Base-by-base conservation (phyloP, 1,284 basidiomycete genomes). In the Abortiporus biennis region DNA sequence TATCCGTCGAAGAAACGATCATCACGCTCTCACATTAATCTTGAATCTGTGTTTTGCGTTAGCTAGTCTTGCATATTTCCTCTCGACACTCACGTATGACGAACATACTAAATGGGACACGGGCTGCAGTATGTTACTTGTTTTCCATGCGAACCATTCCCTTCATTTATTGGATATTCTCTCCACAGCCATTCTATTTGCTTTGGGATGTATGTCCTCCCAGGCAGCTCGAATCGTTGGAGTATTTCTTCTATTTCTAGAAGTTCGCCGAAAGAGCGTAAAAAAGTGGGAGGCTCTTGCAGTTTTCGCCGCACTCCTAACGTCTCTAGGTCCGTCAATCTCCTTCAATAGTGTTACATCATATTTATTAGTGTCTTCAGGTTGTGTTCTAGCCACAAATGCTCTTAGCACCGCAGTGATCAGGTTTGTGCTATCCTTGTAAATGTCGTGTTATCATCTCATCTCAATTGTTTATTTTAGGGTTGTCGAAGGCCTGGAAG, bases 171-270 rank as follows among this genome's bases (percentile, higher is more conserved):
- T 19, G 13, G 34, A 27, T 36, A 38, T 32, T 41, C 13, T 41
- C 22, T 23, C 23, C 41, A 15, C 42, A 78, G 76, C 69, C 5
- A 72, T 77, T 47, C 58, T 73, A 1, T 57, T 76, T 22, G 71
- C 72, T 1, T 74, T 68, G 68, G 65, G 67, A 19, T 64, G 64
- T 30, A 66, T 76, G 57, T 62, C 73, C 2, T 61, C 64, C 8
- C 65, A 71, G 44, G 60, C 64, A 21, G 66, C 64, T 12, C 64
- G 67, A 4, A 57, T 76, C 5, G 54, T 72, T 23, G 72, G 70
- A 2, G 51, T 76, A 13, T 42, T 69, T 13, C 61, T 69, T n/a
- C 54, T 78, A 23, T 55, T 64, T 31, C 51, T 69, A 16, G 64
- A 71, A 36, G 54, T 78, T 34, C 56, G 58, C 27, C 54, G 47